Conservation (phyloP, 805 yeast species). For the Lipomyces sp. region DNA sequence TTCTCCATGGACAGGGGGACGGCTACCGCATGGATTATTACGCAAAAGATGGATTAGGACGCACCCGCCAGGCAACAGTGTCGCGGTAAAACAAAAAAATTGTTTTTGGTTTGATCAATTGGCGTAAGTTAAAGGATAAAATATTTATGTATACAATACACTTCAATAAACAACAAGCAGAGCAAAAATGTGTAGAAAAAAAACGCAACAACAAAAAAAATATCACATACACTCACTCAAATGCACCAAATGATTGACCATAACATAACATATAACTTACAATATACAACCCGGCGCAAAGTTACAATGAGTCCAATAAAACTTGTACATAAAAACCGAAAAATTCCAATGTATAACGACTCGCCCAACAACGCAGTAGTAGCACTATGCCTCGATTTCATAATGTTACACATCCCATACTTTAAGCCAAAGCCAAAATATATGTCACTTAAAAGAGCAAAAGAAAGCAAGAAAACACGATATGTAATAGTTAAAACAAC, state of each 20-base stretch:
- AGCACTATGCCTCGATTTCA: neutral
- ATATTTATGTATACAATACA: neutral
- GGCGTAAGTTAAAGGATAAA: no score
- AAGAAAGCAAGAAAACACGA: slow-evolving; percentile 5
- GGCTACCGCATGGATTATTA: slow-evolving; percentile 97
- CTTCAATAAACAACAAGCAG: neutral
- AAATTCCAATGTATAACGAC: neutral
- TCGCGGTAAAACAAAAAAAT: neutral
- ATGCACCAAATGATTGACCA: slow-evolving; percentile 3
- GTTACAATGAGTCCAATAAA: neutral
- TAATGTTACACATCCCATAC: neutral
- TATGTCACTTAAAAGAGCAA: neutral
- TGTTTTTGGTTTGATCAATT: neutral
- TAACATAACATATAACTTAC: neutral
- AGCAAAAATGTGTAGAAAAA: neutral
- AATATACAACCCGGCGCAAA: neutral
- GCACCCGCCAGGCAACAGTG: slow-evolving; percentile 20
- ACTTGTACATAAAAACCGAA: neutral
- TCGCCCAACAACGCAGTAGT: neutral
- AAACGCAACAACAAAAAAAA: neutral
- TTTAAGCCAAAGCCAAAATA: slow-evolving; percentile 10
- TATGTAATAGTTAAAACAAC: slow-evolving; percentile 3
- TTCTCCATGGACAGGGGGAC: slow-evolving; percentile 32
- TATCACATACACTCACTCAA: neutral
- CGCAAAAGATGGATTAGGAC: slow-evolving; percentile 66